Percentiles rank a stretch among this genome's conserved stretches.
Conservation (phyloP, 441 rosid genomes). For the Adansonia madagascariensis region DNA sequence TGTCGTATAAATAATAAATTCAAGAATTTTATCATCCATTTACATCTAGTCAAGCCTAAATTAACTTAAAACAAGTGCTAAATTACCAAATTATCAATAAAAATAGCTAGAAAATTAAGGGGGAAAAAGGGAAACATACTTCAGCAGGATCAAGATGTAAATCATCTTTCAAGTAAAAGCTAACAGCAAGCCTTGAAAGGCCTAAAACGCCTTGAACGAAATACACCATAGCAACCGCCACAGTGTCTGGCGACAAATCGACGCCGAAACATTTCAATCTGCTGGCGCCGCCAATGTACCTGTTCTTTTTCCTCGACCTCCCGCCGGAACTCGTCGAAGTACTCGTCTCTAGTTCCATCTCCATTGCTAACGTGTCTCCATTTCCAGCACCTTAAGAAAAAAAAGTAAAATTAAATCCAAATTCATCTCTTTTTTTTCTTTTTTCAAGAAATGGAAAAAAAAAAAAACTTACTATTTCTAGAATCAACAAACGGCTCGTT, state of each 20-base stretch:
- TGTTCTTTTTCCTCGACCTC: conserved; percentile 40
- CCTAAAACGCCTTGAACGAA: conserved; percentile 99
- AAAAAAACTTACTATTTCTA: conserved; percentile 42
- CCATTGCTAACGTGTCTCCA: conserved; percentile 50
- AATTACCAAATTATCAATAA: background rate
- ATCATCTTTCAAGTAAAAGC: conserved; percentile 90
- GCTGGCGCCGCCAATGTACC: conserved; percentile 29
- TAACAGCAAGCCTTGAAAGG: conserved; percentile 89
- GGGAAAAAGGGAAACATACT: conserved; percentile 41
- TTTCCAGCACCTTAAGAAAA: conserved; percentile 42
- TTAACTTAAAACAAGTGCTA: background rate
- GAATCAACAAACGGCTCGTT: conserved; percentile 51
- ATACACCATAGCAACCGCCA: conserved; percentile 96
- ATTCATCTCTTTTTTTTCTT: background rate
- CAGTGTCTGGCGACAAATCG: conserved; percentile 83
- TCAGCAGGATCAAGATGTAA: conserved; percentile 98
- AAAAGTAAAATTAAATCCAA: background rate
- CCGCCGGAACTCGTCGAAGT: conserved; percentile 28
- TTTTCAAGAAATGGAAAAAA: background rate
- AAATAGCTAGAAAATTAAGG: background rate
- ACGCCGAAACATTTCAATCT: conserved; percentile 63
- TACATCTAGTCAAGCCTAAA: background rate
- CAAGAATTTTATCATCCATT: background rate
- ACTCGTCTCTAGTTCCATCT: conserved; percentile 44
- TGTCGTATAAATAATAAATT: too few species aligned